Base-by-base conservation (phyloP, 495 filamentous ascomycete genomes). In the Neurospora sp. region DNA sequence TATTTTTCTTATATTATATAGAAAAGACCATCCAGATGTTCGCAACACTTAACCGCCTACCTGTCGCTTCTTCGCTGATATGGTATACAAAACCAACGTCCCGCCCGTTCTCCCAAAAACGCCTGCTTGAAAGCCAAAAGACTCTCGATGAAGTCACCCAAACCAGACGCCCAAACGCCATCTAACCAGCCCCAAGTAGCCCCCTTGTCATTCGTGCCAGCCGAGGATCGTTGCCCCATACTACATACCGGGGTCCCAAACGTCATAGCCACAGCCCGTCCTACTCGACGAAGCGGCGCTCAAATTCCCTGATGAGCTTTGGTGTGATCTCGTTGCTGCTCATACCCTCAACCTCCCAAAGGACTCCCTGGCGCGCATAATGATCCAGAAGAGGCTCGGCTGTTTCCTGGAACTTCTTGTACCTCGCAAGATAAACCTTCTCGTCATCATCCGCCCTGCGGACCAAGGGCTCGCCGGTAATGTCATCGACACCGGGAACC, bases 291-390 rank as follows among this genome's bases (percentile, higher is more conserved):
- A 99, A 99, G 72, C 90, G 85, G 72, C 83, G 86, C 81, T 91
- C 90, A 78, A 99, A 90, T 82, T 97, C 95, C 10, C 85, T 84
- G 77, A 92, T 90, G 14, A 99, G 82, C 83, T 92, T 89, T 9
- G 96, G 96, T 20, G 88, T 94, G 71, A 99, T 99, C 86, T 98
- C 95, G 81, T 99, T 92, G 76, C 92, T 96, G 75, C 90, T 93
- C 77, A 95, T 88, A 10, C 96, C 96, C 75, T 92, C 83, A 4
- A 98, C 94, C 39, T 90, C 91, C 92, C 91, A 95, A 72, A 99
- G 81, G 40, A 97, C 91, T n/a, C 93, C 93, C 76, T 91, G 90
- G 74, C 87, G 87, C 27, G 92, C 90, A 80, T 99, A 99, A 82
- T 97, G 93, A 75, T 97, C 91, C 12, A 99, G 83, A 69, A 99